Base-by-base conservation (phyloP, 176 grass and related monocot species). In the Elymus sibiricus region DNA sequence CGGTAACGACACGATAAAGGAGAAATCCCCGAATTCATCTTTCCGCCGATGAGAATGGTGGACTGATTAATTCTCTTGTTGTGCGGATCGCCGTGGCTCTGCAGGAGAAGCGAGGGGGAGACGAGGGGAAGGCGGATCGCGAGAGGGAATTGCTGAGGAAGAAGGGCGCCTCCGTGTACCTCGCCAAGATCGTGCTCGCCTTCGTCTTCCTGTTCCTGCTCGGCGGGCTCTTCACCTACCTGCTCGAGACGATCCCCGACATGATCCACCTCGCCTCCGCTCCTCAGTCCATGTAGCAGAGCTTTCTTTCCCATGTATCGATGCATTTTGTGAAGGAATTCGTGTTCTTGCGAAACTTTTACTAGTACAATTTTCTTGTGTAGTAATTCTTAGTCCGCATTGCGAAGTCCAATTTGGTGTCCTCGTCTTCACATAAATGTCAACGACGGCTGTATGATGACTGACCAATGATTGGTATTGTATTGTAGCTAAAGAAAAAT, bases 191-290 rank as follows among this genome's bases (percentile, higher is more conserved):
- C 75, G 56, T 77, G 69, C 84, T 98, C 28, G 93, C 78, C 9
- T 95, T 98, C 80, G 75, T 70, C 16, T 92, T 96, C 71, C 88
- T 98, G 7, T 96, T 98, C 82, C 68, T 95, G 11, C 76, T 98
- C 60, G 97, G 89, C 43, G 97, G 92, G 5, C 29, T 89, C 72
- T 87, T 95, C 76, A 94, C 94, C 0, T 91, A 88, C 82, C 28
- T 95, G 25, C 88, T 98, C 31, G 92, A 92, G 86, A 90, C 84
- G 32, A 80, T 98, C 49, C 96, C 96, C 7, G 86, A 84, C 35
- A 63, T 86, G 79, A 80, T 92, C 35, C 75, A 81, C 49, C 40
- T 31, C 29, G 47, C 34, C 35, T 15, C 79, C 7, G 3, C n/a
- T 4, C 46, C 80, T 28, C 43, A 79, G 77, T 60, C 68, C 75